Evolutionary conservation across 768 basidiomycete species (phyloP), one percentile per base, ranked within the genome.

Genomic region (Leccinum pellstonianum): DNA sequence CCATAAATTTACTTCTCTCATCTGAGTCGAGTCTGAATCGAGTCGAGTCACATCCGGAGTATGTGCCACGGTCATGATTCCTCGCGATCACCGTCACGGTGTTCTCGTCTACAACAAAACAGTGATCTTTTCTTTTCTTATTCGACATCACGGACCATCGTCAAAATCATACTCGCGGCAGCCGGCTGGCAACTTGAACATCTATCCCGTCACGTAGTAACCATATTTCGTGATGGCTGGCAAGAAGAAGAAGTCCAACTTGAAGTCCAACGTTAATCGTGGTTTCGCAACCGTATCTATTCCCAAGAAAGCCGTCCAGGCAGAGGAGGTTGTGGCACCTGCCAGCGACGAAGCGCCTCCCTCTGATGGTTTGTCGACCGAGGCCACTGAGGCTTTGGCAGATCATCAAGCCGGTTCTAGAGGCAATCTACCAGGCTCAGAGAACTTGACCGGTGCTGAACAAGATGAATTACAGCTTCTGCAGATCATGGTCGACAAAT

Each of bases 241-340:
- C 60, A 93, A 92, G 80, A 92, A 91, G 79, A 93, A 87, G 81
- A 93, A 91, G 77, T 84, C 86, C 66, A 91, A 29, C 29, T 3
- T 29, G 9, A 29, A 90, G 74, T 84, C 88, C 21, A 33, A 33
- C 33, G 78, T 89, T 46, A 82, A 74, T 46, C 85, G 93, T 57
- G 90, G 90, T 15, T 92, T 93, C 67, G 86, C 88, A 48, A 91
- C 91, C 5, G 89, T 86, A 19, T 93, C 92, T 11, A 80, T 92
- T 27, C 89, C 90, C 31, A 93, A 93, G 80, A 93, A 91, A 74
- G 73, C 76, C 47, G 70, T 76, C 15, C 77, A 73, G 43, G 63
- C 59, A 33, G 72, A 70, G 19, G 72, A 68, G 53, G 71, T 68
- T 19, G 57, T 17, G 25, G 58, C 63, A 27, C 63, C 61, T 52